phyloP scores from a whole-genome alignment of 2,329 filamentous ascomycete genomes.

The Chlorencoelia australis region DNA sequence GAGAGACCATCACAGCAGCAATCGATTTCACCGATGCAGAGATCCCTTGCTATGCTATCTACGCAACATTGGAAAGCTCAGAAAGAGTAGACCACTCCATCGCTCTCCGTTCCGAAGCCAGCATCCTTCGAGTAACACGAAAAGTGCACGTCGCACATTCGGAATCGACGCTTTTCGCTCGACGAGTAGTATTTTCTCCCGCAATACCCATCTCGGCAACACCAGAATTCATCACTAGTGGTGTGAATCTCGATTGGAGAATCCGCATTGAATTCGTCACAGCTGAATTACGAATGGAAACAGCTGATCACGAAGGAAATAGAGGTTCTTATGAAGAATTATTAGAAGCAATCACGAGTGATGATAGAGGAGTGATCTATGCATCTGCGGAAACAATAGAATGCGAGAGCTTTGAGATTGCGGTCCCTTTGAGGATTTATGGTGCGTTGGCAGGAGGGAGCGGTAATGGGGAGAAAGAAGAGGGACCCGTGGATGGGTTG shows the following conservation, averaged over 20 bases:
- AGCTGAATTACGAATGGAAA: slow-evolving; percentile 43
- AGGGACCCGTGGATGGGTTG: slow-evolving; percentile 17
- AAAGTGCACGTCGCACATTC: slow-evolving; percentile 69
- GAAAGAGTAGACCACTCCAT: slow-evolving; percentile 75
- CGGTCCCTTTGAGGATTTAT: slow-evolving; percentile 76
- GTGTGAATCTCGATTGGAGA: slow-evolving; percentile 80
- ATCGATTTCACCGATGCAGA: slow-evolving; percentile 74
- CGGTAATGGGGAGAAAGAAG: slow-evolving; percentile 20
- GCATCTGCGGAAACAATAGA: slow-evolving; percentile 68
- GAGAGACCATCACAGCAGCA: slow-evolving; percentile 74
- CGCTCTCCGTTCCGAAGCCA: slow-evolving; percentile 75
- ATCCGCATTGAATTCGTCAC: slow-evolving; percentile 89
- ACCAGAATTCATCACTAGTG: slow-evolving; percentile 85
- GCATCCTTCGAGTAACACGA: slow-evolving; percentile 76
- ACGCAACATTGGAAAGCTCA: slow-evolving; percentile 73
- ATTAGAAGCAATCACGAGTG: slow-evolving; percentile 69
- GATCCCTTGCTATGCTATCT: slow-evolving; percentile 76
- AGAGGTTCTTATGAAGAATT: slow-evolving; percentile 35
- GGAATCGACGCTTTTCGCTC: slow-evolving; percentile 74
- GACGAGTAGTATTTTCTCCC: slow-evolving; percentile 68
- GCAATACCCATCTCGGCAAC: slow-evolving; percentile 77
- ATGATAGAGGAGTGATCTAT: slow-evolving; percentile 68
- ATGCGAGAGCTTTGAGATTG: slow-evolving; percentile 86
- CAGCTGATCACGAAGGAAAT: slow-evolving; percentile 27
- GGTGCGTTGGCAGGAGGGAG: slow-evolving; percentile 36